These are phyloP conservation scores for Tetraselmis chui DNA, from an alignment of 139 green algal genomes.

Conservation along the genomic window DNA sequence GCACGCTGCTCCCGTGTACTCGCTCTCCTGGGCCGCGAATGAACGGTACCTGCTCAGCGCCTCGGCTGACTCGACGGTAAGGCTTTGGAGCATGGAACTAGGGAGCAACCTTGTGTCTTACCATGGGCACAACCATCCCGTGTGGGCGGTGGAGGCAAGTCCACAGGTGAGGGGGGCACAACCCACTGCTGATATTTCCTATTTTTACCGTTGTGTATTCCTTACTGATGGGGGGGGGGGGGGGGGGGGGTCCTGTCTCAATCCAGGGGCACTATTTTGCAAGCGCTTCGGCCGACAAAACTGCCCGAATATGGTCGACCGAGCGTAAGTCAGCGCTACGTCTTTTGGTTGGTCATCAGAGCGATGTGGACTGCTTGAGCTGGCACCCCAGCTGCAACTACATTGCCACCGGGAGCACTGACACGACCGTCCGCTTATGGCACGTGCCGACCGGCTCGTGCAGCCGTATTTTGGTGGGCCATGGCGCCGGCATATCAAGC, in stretches of 20 bases:
- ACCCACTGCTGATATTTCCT: too few relatives aligned
- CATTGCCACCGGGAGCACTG: slow-evolving; percentile 76
- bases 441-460: slow-evolving; percentile 65
- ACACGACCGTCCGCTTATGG: slow-evolving; percentile 86
- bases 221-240: too few relatives aligned
- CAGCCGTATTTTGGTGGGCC: slow-evolving; percentile 62
- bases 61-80: slow-evolving; percentile 67
- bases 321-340: slow-evolving; percentile 58
- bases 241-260: too few relatives aligned
- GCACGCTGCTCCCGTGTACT: slow-evolving; percentile 76
- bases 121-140: slow-evolving; percentile 70
- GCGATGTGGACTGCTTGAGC: slow-evolving; percentile 79
- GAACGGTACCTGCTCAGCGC: slow-evolving; percentile 58
- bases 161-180: too few relatives aligned
- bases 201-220: too few relatives aligned
- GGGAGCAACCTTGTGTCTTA: slow-evolving; percentile 40
- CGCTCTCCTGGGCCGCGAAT: slow-evolving; percentile 61
- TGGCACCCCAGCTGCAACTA: slow-evolving; percentile 95
- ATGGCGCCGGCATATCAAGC: slow-evolving; percentile 30
- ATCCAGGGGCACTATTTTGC: slow-evolving; percentile 75
- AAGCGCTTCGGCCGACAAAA: slow-evolving; percentile 72
- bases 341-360: slow-evolving; percentile 71
- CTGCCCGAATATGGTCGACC: slow-evolving; percentile 78
- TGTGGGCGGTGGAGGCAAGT: slow-evolving; percentile 80
- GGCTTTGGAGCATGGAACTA: slow-evolving; percentile 74